Percentiles rank a stretch among this genome's conserved stretches.
Conservation (phyloP, 2,329 filamentous ascomycete species). For the Fusarium solani-melongenae region DNA sequence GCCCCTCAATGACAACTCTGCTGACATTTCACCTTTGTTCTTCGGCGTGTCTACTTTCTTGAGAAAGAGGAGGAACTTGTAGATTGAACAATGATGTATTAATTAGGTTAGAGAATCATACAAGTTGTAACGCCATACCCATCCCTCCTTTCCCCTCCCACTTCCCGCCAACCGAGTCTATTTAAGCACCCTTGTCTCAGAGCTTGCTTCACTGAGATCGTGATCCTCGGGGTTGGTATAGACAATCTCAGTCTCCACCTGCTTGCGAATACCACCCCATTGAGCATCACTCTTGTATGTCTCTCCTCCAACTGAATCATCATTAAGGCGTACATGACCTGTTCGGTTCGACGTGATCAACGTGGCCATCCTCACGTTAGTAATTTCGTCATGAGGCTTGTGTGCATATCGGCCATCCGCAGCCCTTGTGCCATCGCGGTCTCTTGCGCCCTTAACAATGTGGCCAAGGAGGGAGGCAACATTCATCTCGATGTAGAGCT, state of each 20-base stretch:
- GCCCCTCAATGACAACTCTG: neutral
- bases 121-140: neutral
- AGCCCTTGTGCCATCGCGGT: neutral
- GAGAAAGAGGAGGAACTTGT: neutral
- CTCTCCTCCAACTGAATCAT: neutral
- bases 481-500: conserved; percentile 34
- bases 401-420: neutral
- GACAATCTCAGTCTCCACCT: conserved; percentile 24
- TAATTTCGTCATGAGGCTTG: conserved; percentile 5
- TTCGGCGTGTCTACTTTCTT: neutral
- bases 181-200: neutral
- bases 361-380: conserved; percentile 17
- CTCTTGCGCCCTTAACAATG: conserved; percentile 24
- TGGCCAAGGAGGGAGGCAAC: conserved; percentile 16
- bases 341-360: conserved; percentile 22
- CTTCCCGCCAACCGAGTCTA: neutral
- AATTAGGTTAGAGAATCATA: neutral
- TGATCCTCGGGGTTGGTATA: conserved; percentile 2
- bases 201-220: neutral
- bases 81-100: neutral
- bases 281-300: neutral
- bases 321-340: conserved; percentile 22
- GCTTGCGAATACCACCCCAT: conserved; percentile 23
- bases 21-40: neutral
- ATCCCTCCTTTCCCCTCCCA: neutral